phyloP scores from a whole-genome alignment of 2,329 filamentous ascomycete species.

The Pseudogymnoascus sp. region DNA sequence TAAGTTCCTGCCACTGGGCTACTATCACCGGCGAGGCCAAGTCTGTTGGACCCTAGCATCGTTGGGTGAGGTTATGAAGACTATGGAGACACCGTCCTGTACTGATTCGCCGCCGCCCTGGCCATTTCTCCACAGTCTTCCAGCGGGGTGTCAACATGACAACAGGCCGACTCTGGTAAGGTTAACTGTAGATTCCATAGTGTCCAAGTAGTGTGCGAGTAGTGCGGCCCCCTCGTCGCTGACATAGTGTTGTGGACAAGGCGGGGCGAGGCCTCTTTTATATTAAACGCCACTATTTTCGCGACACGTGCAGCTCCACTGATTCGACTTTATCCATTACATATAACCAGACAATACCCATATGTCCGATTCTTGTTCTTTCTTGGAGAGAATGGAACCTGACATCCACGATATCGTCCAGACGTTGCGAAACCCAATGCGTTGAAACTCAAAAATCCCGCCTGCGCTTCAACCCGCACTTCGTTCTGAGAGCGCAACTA shows the following conservation, averaged over 20 bases:
- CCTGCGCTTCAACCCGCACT: neutral
- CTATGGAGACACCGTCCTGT: neutral
- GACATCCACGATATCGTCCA: conserved; percentile 2
- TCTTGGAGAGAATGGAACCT: conserved; percentile 1
- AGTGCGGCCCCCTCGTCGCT: neutral
- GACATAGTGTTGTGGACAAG: neutral
- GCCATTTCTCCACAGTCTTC: neutral
- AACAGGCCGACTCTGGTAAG: neutral
- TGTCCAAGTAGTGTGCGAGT: neutral
- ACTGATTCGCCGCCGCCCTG: neutral
- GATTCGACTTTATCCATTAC: neutral
- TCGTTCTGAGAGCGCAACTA: neutral
- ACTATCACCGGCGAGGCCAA: neutral
- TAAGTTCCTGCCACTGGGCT: neutral
- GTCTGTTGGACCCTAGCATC: neutral
- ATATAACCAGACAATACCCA: conserved; percentile 2
- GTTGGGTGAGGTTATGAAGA: neutral
- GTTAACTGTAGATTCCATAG: too few relatives aligned
- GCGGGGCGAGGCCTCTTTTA: neutral
- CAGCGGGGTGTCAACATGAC: neutral
- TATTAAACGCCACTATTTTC: conserved; percentile 9
- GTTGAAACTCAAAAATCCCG: neutral
- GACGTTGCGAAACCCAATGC: neutral
- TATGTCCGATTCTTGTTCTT: neutral
- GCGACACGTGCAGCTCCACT: conserved; percentile 5